Conservation (phyloP, 2,329 filamentous ascomycete genomes). For the Onygenales sp. region DNA sequence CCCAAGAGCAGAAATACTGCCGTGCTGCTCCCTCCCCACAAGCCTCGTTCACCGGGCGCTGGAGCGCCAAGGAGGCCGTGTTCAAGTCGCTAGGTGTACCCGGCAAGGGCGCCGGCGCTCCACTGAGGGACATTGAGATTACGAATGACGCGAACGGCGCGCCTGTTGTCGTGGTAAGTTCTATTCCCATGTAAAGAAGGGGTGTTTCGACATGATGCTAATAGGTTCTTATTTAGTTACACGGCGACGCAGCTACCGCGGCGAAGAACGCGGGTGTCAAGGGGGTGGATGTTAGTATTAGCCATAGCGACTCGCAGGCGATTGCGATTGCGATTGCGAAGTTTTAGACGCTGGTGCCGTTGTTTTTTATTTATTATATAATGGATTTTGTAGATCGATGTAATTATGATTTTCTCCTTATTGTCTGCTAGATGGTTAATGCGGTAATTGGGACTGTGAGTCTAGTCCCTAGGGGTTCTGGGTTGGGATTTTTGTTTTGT, state of each 20-base stretch:
- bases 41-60: slow-evolving; percentile 87
- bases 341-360: slow-evolving; percentile 42
- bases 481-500: not conserved
- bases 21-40: slow-evolving; percentile 66
- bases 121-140: slow-evolving; percentile 93
- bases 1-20: slow-evolving; percentile 78
- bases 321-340: slow-evolving; percentile 86
- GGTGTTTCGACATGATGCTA: not conserved
- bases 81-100: slow-evolving; percentile 92
- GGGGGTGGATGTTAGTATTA: slow-evolving; percentile 85
- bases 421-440: not conserved
- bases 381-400: not conserved
- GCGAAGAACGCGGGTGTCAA: slow-evolving; percentile 84
- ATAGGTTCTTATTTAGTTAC: slow-evolving; percentile 51
- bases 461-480: not conserved
- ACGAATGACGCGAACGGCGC: slow-evolving; percentile 69
- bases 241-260: slow-evolving; percentile 71
- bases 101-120: slow-evolving; percentile 78
- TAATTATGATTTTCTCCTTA: not conserved
- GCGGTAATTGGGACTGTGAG: not conserved
- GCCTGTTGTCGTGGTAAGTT: slow-evolving; percentile 72
- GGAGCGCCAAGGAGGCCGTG: slow-evolving; percentile 96
- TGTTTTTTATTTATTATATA: not conserved
- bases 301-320: slow-evolving; percentile 87
- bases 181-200: slow-evolving; percentile 9